Evolutionary conservation across 2,329 filamentous ascomycete species (phyloP).

Genomic region (Didymella pomorum): DNA sequence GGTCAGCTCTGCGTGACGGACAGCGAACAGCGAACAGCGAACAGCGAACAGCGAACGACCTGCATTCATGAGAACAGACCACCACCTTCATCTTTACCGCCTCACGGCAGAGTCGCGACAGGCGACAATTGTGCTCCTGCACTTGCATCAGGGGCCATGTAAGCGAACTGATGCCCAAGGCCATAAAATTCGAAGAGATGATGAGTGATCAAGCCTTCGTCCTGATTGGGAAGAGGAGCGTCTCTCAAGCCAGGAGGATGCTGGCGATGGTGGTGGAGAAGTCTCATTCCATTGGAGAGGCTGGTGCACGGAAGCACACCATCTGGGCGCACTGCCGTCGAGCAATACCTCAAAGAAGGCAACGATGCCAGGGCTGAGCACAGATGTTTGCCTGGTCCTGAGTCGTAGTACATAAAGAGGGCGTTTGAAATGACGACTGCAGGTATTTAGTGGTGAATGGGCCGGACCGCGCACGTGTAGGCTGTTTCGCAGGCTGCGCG

Average conservation of each 20-base stretch:
- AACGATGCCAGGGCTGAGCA: conserved; percentile 39
- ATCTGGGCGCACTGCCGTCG: conserved; percentile 34
- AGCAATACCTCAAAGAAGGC: conserved; percentile 27
- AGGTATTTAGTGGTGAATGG: conserved; percentile 19
- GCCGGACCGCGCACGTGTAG: conserved; percentile 17
- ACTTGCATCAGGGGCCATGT: conserved; percentile 35
- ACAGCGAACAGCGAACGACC: conserved; percentile 25
- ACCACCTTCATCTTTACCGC: conserved; percentile 22
- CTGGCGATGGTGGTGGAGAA: conserved; percentile 26
- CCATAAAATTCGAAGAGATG: conserved; percentile 26
- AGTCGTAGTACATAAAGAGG: conserved; percentile 22
- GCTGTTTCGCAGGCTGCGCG: conserved; percentile 29
- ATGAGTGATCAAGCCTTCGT: conserved; percentile 30
- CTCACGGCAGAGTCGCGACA: conserved; percentile 23
- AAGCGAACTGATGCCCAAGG: conserved; percentile 19
- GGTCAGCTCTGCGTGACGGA: conserved; percentile 5
- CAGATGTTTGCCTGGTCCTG: conserved; percentile 27
- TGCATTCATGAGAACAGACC: conserved; percentile 18
- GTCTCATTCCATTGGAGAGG: conserved; percentile 33
- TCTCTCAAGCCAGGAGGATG: conserved; percentile 21
- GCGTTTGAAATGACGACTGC: conserved; percentile 11
- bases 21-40: conserved; percentile 25
- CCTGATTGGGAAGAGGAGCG: conserved; percentile 29
- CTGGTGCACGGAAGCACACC: conserved; percentile 25
- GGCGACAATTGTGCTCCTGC: conserved; percentile 35